These are phyloP conservation scores for Chimonanthus praecox DNA, from an alignment of 164 flowering plant species.

Conservation along the genomic window DNA sequence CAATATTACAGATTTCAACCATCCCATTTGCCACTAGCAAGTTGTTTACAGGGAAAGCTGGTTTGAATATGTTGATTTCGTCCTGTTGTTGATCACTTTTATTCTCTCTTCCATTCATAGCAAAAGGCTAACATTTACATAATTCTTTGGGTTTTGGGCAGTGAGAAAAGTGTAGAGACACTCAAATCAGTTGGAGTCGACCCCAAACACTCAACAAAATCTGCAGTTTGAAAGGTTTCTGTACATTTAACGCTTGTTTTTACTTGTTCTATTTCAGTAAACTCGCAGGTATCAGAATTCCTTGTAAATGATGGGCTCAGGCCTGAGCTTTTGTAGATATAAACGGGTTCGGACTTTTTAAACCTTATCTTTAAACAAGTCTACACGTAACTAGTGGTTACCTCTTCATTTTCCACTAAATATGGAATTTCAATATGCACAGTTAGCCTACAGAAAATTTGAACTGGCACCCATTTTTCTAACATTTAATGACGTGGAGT, in stretches of 20 bases:
- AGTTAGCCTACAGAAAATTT: too few species aligned
- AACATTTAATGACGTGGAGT: too few species aligned
- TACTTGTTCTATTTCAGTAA: too few species aligned
- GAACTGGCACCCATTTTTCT: too few species aligned
- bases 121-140: not conserved
- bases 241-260: not conserved
- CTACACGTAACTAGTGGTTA: too few species aligned
- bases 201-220: slow-evolving; percentile 3
- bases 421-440: too few species aligned
- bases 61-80: not conserved
- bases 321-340: too few species aligned
- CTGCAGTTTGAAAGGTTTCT: not conserved
- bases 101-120: not conserved
- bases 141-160: not conserved
- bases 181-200: slow-evolving; percentile 32
- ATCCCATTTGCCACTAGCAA: not conserved
- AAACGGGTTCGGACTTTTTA: too few species aligned
- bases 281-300: too few species aligned
- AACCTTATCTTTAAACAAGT: too few species aligned
- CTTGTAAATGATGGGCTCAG: too few species aligned
- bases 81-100: not conserved
- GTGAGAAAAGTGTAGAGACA: slow-evolving; percentile 11
- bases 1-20: not conserved
- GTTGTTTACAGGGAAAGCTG: not conserved
- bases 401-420: too few species aligned